Conservation (phyloP, 177 flowering plant species). For the Tripterygium wilfordii region DNA sequence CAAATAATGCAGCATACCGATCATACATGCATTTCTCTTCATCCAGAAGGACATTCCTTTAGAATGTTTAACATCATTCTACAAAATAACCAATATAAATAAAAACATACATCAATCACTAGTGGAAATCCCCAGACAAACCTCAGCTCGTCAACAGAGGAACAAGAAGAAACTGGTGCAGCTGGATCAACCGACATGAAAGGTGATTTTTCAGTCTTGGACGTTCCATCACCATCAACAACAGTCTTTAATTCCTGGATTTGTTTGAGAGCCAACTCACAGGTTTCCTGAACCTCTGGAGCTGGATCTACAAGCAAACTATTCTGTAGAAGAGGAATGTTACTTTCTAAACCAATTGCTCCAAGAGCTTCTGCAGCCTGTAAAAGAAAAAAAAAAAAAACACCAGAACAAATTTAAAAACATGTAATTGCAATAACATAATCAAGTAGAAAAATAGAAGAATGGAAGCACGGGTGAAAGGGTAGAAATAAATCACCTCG, state of each 20-base stretch:
- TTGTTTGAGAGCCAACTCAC: constrained; percentile 80
- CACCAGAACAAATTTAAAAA: too few species aligned
- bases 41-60: constrained; percentile 73
- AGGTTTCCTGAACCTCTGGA: constrained; percentile 91
- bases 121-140: too few species aligned
- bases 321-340: constrained; percentile 47
- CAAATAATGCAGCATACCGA: constrained; percentile 89
- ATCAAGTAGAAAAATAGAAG: background rate
- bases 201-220: constrained; percentile 43
- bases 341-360: constrained; percentile 78
- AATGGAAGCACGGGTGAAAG: too few species aligned
- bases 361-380: constrained; percentile 99
- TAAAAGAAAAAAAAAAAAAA: background rate
- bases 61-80: constrained; percentile 5
- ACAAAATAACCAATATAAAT: constrained; percentile 3
- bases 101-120: background rate
- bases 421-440: background rate
- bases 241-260: constrained; percentile 51
- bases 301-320: constrained; percentile 80
- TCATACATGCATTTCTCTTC: constrained; percentile 83
- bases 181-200: constrained; percentile 96
- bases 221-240: constrained; percentile 12
- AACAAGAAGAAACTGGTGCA: constrained; percentile 52
- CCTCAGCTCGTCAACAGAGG: constrained; percentile 74
- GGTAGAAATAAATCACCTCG: constrained; percentile 42